These are phyloP conservation scores for Blastocladiella britannica DNA, from an alignment of 192 early-diverging fungal genomes.

Conservation along the genomic window DNA sequence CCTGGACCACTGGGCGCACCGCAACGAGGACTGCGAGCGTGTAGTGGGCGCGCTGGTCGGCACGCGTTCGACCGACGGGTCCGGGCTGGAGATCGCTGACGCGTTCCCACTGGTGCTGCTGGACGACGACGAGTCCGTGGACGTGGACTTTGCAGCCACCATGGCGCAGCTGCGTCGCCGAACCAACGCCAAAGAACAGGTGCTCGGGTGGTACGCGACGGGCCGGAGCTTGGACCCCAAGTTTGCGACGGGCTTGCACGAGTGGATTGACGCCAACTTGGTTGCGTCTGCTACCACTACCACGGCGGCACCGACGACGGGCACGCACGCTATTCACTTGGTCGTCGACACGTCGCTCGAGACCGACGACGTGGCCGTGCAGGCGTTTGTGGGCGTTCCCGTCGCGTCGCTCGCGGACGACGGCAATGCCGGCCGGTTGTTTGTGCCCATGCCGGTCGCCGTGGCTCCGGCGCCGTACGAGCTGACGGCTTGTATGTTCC, in stretches of 20 bases:
- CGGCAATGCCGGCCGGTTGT: neutral
- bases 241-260: slow-evolving; percentile 49
- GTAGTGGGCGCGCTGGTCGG: slow-evolving; percentile 86
- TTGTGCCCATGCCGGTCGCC: neutral
- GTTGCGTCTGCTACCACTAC: too few relatives aligned
- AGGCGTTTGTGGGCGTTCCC: slow-evolving; percentile 32
- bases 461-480: neutral
- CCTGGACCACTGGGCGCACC: slow-evolving; percentile 76
- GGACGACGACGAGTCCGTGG: slow-evolving; percentile 34
- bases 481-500: neutral
- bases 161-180: slow-evolving; percentile 77
- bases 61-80: slow-evolving; percentile 65
- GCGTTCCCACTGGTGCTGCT: slow-evolving; percentile 57
- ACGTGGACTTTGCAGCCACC: slow-evolving; percentile 67
- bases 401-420: neutral
- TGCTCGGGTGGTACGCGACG: slow-evolving; percentile 87
- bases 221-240: slow-evolving; percentile 42
- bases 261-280: slow-evolving; percentile 36
- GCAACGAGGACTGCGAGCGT: slow-evolving; percentile 55
- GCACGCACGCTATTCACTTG: slow-evolving; percentile 55
- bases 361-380: slow-evolving; percentile 45
- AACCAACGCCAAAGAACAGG: slow-evolving; percentile 69
- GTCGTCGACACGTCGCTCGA: slow-evolving; percentile 65
- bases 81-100: slow-evolving; percentile 69
- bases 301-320: too few relatives aligned